A percentile compares a stretch with the other conserved stretches of the same genome.
phyloP scores from a whole-genome alignment of 352 stramenopile species.

The Pythium aphanidermatum region DNA sequence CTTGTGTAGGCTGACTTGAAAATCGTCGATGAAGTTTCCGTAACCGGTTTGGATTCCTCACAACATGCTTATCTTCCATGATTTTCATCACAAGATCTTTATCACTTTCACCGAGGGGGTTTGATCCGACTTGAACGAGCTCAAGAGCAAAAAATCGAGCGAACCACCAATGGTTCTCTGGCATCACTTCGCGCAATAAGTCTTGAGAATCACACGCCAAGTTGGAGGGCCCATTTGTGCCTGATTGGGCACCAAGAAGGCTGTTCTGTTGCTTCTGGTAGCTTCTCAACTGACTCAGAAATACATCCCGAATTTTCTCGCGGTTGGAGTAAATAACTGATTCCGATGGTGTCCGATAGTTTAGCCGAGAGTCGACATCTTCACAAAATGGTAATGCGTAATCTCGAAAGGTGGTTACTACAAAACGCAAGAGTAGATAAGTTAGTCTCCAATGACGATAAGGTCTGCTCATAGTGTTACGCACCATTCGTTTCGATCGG shows the following conservation, averaged over 20 bases:
- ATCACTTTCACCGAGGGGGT: conserved; percentile 65
- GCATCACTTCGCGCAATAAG: conserved; percentile 33
- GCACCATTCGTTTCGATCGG: conserved; percentile 48
- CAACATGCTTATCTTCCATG: conserved; percentile 57
- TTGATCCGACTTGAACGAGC: conserved; percentile 57
- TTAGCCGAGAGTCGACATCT: conserved; percentile 55
- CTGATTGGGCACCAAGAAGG: conserved; percentile 24
- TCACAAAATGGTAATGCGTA: conserved; percentile 64
- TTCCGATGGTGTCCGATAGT: conserved; percentile 50
- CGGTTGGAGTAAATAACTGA: conserved; percentile 56
- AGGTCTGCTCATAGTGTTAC: background rate
- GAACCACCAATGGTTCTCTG: conserved; percentile 72
- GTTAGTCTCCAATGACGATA: background rate
- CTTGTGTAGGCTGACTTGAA: conserved; percentile 29
- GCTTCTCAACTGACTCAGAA: conserved; percentile 43
- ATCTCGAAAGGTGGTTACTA: conserved; percentile 35
- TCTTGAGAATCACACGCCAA: conserved; percentile 23
- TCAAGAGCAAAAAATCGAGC: conserved; percentile 69
- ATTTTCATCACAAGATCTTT: conserved; percentile 68
- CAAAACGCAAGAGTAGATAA: background rate
- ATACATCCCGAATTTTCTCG: conserved; percentile 57
- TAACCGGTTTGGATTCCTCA: conserved; percentile 57
- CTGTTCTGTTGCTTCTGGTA: conserved; percentile 62
- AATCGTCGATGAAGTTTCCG: conserved; percentile 69
- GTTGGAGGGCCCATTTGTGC: conserved; percentile 20